Evolutionary conservation across 2,329 filamentous ascomycete genomes (phyloP).

Genomic region (Penicillium sumatraense): DNA sequence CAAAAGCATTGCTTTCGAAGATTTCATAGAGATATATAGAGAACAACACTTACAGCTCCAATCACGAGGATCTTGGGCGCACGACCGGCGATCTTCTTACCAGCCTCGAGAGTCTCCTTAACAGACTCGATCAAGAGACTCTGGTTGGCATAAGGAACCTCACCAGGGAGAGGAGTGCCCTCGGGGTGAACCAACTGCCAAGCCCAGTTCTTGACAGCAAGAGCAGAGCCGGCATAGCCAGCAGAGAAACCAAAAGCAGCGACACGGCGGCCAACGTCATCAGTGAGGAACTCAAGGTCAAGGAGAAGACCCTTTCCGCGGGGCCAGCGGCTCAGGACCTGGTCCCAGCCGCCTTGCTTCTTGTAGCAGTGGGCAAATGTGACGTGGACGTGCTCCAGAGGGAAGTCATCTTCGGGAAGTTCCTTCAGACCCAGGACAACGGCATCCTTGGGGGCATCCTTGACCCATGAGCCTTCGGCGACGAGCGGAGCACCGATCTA

Average conservation of each 20-base stretch:
- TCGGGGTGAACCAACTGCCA: constrained; percentile 75
- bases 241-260: constrained; percentile 66
- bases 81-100: constrained; percentile 68
- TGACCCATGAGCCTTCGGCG: constrained; percentile 67
- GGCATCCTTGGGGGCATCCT: constrained; percentile 67
- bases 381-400: constrained; percentile 73
- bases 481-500: constrained; percentile 68
- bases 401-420: constrained; percentile 70
- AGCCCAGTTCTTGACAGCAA: constrained; percentile 80
- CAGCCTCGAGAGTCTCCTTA: constrained; percentile 70
- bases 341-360: constrained; percentile 77
- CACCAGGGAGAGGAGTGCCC: constrained; percentile 67
- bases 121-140: constrained; percentile 73
- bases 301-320: constrained; percentile 76
- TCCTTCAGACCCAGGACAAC: constrained; percentile 80
- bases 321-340: constrained; percentile 77
- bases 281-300: constrained; percentile 84
- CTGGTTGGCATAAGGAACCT: constrained; percentile 68
- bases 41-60: constrained; percentile 61
- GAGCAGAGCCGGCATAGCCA: constrained; percentile 73
- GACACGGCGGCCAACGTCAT: constrained; percentile 67
- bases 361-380: constrained; percentile 79
- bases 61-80: constrained; percentile 80
- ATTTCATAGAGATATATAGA: no score
- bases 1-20: no score